These are phyloP conservation scores for Emericellopsis atlantica DNA, from an alignment of 2,329 filamentous ascomycete genomes.

Conservation along the genomic window DNA sequence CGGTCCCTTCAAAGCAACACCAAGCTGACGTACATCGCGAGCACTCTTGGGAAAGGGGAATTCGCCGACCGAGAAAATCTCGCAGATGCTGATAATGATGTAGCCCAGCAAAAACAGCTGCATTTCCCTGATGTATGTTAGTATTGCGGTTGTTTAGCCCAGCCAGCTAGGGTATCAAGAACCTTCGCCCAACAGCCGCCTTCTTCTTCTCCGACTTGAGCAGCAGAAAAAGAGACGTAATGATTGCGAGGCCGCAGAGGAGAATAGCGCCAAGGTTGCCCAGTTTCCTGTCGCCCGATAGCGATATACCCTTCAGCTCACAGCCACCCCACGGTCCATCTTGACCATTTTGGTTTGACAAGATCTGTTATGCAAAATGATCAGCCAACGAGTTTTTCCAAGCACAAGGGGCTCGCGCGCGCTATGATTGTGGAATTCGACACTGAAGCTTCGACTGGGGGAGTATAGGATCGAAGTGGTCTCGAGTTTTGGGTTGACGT, in stretches of 20 bases:
- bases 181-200: conserved; percentile 90
- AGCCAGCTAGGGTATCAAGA: conserved; percentile 13
- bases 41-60: conserved; percentile 64
- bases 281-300: conserved; percentile 53
- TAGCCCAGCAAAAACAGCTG: conserved; percentile 84
- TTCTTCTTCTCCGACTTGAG: conserved; percentile 78
- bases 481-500: conserved; percentile 21
- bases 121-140: conserved; percentile 59
- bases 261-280: conserved; percentile 91
- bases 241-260: conserved; percentile 65
- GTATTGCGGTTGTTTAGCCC: neutral
- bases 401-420: no score
- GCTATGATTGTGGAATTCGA: no score
- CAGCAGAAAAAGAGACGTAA: conserved; percentile 53
- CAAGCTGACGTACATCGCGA: conserved; percentile 48
- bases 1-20: neutral
- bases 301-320: conserved; percentile 58
- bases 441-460: no score
- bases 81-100: conserved; percentile 80
- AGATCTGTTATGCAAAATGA: neutral
- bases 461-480: neutral
- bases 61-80: conserved; percentile 89
- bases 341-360: conserved; percentile 24
- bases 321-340: conserved; percentile 55
- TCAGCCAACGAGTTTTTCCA: no score